Percentiles rank a stretch among this genome's conserved stretches.
Conservation (phyloP, 768 basidiomycete species). For the Lactarius evosmus region DNA sequence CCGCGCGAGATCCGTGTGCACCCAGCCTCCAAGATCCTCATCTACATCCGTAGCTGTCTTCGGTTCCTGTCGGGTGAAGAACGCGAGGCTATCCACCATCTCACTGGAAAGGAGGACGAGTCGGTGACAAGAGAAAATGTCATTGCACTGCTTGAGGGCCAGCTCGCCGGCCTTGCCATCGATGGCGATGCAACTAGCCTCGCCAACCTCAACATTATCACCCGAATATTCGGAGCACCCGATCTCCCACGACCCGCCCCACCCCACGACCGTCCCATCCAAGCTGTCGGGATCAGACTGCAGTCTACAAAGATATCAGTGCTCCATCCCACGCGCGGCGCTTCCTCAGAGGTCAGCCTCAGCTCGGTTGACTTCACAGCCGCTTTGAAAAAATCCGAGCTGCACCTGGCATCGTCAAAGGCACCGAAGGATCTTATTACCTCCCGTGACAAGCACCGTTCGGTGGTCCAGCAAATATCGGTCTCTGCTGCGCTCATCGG, state of each 20-base stretch:
- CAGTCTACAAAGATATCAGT: slow-evolving; percentile 14
- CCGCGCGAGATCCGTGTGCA: slow-evolving; percentile 68
- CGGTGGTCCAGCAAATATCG: slow-evolving; percentile 19
- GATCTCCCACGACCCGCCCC: background rate
- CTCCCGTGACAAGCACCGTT: slow-evolving; percentile 20
- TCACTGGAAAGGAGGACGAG: slow-evolving; percentile 27
- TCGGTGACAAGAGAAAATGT: slow-evolving; percentile 23
- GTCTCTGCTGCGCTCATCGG: slow-evolving; percentile 21
- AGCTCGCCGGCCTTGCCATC: slow-evolving; percentile 16
- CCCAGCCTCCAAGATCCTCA: slow-evolving; percentile 69
- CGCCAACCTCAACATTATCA: slow-evolving; percentile 25
- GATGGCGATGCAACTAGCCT: slow-evolving; percentile 21
- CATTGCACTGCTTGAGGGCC: slow-evolving; percentile 18
- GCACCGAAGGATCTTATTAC: slow-evolving; percentile 16
- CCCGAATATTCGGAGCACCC: slow-evolving; percentile 21
- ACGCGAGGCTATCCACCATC: slow-evolving; percentile 29
- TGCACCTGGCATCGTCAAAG: slow-evolving; percentile 18
- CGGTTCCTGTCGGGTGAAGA: slow-evolving; percentile 40
- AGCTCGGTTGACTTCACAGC: slow-evolving; percentile 5
- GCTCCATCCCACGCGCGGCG: slow-evolving; percentile 16
- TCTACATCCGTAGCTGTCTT: slow-evolving; percentile 69
- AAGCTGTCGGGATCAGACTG: slow-evolving; percentile 5
- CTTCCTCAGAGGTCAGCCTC: slow-evolving; percentile 22
- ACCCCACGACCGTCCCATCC: background rate
- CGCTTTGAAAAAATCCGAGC: slow-evolving; percentile 13